Base-by-base conservation (phyloP, 2,329 filamentous ascomycete genomes). In the Talaromyces sp. region DNA sequence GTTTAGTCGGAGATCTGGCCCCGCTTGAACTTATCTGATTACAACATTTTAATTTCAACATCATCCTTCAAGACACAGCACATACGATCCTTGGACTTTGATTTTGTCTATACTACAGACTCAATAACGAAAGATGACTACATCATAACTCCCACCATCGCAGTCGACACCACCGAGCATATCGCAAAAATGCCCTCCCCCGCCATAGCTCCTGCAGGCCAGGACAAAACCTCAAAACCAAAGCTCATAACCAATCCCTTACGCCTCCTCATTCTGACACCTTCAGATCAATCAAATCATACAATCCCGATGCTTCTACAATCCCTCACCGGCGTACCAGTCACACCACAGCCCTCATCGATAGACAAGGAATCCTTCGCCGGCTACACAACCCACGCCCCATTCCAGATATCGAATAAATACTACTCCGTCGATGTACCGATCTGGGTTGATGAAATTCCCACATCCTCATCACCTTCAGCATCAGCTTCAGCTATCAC, bases 361-460 rank as follows among this genome's bases (percentile, higher is more conserved):
- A n/a, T 54, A 10, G 19, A 25, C 13, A 8, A 54, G 3, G 5
- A 38, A 17, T 74, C 76, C 4, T 82, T 81, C 69, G 78, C 80
- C 11, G 80, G 80, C 19, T 82, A 82, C 67, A 82, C 80, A 10
- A 79, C 78, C 0, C 80, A 82, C 67, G 71, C 77, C 1, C 79
- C 80, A 5, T 71, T 82, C 34, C 71, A 66, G 5, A 69, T 82
- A 56, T 56, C 71, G 56, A 82, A 79, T 49, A 79, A 77, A 68
- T 82, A 82, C 69, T 82, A 82, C 67, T 72, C 68, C 4, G 74
- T 78, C 5, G 77, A 81, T 17, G 72, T 82, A 25, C 78, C 76
- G 17, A 74, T 82, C 53, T 82, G 80, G 80, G 80, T 82, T 22
- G 80, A 82, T 61, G 80, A 82, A 68, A 73, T 82, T 13, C 77